Evolutionary conservation across 345 rosid species (phyloP).

Genomic region (Eucalyptus cloeziana): DNA sequence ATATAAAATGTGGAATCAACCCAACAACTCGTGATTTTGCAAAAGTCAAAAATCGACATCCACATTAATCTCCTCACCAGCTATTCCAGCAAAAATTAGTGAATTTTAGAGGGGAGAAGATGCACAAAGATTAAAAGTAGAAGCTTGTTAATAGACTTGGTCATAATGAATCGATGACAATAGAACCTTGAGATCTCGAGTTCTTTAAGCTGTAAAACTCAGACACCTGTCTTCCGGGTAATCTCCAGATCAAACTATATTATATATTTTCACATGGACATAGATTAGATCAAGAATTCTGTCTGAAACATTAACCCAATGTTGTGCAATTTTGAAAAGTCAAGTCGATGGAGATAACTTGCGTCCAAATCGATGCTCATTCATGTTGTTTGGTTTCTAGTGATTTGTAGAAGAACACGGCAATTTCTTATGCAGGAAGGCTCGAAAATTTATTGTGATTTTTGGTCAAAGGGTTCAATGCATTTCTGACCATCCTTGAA

Average conservation of each 20-base stretch:
- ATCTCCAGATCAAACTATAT: not conserved
- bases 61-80: not conserved
- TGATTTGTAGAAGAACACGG: not conserved
- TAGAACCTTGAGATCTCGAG: not conserved
- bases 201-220: not conserved
- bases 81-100: not conserved
- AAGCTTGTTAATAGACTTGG: not conserved
- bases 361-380: not conserved
- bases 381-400: not conserved
- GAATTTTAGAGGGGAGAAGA: not conserved
- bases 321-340: constrained; percentile 1
- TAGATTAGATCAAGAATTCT: not conserved
- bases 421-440: not conserved
- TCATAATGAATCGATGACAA: not conserved
- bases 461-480: not conserved
- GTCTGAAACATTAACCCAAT: not conserved
- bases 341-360: constrained; percentile 7
- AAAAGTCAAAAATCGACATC: not conserved
- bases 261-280: not conserved
- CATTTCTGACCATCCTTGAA: not conserved
- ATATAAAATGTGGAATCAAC: not conserved
- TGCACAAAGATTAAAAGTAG: not conserved
- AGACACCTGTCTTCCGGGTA: not conserved
- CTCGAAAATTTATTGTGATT: not conserved
- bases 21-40: not conserved